Evolutionary conservation across 179 eudicot species (phyloP), one percentile per base, ranked within the genome.

Genomic region (Heliamphora pulchella): DNA sequence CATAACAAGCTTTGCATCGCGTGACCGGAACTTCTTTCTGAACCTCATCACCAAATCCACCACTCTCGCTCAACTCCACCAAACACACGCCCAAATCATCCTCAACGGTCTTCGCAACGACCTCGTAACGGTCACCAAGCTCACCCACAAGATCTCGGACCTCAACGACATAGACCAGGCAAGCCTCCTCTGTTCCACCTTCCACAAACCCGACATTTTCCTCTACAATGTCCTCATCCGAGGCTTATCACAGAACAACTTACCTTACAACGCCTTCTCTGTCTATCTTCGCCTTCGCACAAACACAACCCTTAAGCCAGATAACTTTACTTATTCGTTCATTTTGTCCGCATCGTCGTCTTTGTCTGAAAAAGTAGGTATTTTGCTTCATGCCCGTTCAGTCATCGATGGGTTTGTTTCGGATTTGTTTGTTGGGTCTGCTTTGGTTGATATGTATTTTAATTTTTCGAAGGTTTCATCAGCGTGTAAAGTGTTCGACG

Each of bases 351-450:
- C 93, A 13, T 82, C 90, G 4, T 89, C 93, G 82, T 81, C 86
- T 13, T 75, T 87, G 71, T 31, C 51, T 14, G 90, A 87, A 11
- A 90, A 81, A 78, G 18, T 89, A 43, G 94, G 91, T n/a, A 62
- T 66, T 48, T 80, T 87, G 86, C 83, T 93, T 78, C 97, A 93
- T 86, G 86, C 87, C 57, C 91, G 93, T 15, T 86, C 89, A 5
- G 81, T 93, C 7, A 82, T 90, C 85, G 85, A 87, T 82, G 97
- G 97, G 82, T 86, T 76, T 81, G 94, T 80, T 0, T 13, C 84
- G 47, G 91, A 93, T 90, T 81, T 90, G 84, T 91, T 86, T 89
- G 93, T 93, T 80, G 93, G 93, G 71, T 90, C 98, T 11, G 87
- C 93, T 75, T 62, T 86, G 62, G 82, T 89, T 71, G 90, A 87